Evolutionary conservation across 345 rosid species (phyloP).

Genomic region (Aquilaria malaccensis): DNA sequence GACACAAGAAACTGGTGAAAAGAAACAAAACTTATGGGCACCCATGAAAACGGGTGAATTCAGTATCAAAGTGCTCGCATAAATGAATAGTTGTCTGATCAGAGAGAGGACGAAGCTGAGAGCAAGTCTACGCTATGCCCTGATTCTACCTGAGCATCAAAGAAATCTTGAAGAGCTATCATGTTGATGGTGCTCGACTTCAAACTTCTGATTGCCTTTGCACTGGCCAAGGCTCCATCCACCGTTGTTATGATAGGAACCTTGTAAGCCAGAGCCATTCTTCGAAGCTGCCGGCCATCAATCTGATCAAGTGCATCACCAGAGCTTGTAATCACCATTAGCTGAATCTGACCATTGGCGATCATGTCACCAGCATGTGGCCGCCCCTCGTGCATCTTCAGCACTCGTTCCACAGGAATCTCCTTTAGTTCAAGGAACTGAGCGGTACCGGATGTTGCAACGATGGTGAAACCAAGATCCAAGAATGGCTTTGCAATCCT

Average conservation of each 20-base stretch:
- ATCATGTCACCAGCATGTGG: constrained; percentile 97
- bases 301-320: constrained; percentile 81
- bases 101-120: constrained; percentile 34
- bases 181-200: constrained; percentile 49
- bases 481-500: constrained; percentile 70
- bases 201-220: constrained; percentile 78
- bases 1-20: no score
- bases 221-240: constrained; percentile 89
- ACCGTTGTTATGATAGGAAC: constrained; percentile 89
- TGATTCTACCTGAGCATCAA: constrained; percentile 27
- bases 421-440: constrained; percentile 71
- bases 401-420: constrained; percentile 62
- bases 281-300: constrained; percentile 76
- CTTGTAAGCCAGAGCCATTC: constrained; percentile 93
- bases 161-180: constrained; percentile 90
- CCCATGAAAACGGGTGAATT: no score
- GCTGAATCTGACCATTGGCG: constrained; percentile 81
- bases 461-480: constrained; percentile 64
- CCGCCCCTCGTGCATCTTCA: constrained; percentile 92
- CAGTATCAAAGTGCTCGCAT: no score
- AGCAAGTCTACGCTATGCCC: constrained; percentile 30
- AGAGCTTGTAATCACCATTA: constrained; percentile 92
- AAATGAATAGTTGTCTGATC: constrained; percentile 8
- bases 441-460: constrained; percentile 92
- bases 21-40: no score